Conservation (phyloP, 2,329 filamentous ascomycete genomes). For the Xylaria sp. region DNA sequence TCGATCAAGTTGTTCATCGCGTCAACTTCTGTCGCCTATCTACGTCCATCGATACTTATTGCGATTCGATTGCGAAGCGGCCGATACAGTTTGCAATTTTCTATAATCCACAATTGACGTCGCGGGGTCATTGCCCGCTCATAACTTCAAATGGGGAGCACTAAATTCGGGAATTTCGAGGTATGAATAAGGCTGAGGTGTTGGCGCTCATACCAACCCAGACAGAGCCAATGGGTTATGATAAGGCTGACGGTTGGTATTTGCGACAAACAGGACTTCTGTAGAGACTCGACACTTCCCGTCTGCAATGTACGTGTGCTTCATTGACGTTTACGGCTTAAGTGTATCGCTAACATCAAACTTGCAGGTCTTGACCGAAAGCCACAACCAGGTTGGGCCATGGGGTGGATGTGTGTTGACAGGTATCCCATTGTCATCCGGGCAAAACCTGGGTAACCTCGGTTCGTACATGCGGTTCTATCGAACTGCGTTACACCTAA, state of each 20-base stretch:
- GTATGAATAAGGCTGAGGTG: slow-evolving; percentile 52
- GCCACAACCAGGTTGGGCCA: slow-evolving; percentile 67
- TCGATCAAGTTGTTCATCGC: slow-evolving; percentile 19
- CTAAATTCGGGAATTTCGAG: slow-evolving; percentile 69
- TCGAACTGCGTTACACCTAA: slow-evolving; percentile 1
- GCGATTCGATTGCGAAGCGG: slow-evolving; percentile 31
- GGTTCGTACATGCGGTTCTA: slow-evolving; percentile 62
- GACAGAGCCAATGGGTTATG: not conserved
- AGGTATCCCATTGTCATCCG: slow-evolving; percentile 77
- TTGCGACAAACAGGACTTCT: slow-evolving; percentile 71
- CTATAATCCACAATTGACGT: slow-evolving; percentile 24
- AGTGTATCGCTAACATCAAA: slow-evolving; percentile 33
- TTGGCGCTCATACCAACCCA: slow-evolving; percentile 3
- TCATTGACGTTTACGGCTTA: not conserved
- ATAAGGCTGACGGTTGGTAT: slow-evolving; percentile 39
- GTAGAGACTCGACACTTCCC: slow-evolving; percentile 83
- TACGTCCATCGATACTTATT: slow-evolving; percentile 22
- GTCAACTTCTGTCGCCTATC: not conserved
- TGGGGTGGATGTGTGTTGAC: slow-evolving; percentile 78
- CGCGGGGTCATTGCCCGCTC: slow-evolving; percentile 44
- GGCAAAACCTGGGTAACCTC: slow-evolving; percentile 79
- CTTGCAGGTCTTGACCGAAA: slow-evolving; percentile 70
- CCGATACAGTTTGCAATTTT: slow-evolving; percentile 17
- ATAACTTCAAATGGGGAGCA: slow-evolving; percentile 63
- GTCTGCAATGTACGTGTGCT: slow-evolving; percentile 79